A percentile compares a stretch with the other conserved stretches of the same genome.
phyloP scores from a whole-genome alignment of 108 stramenopile genomes.

The Parietichytrium sp. region DNA sequence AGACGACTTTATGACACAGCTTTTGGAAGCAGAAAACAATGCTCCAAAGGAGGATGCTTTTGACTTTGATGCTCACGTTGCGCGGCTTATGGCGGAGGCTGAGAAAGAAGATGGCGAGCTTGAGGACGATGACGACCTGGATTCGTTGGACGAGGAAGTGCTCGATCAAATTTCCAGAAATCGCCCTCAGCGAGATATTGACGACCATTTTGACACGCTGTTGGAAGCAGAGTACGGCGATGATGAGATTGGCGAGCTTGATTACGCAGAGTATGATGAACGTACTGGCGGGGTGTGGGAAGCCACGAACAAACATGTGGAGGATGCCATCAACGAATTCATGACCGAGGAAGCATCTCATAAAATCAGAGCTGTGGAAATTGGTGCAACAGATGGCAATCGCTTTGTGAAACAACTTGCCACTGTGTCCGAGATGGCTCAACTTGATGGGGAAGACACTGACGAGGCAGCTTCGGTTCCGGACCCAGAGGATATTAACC shows the following conservation, averaged over 20 bases:
- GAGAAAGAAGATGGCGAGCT: conserved; percentile 11
- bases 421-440: too few species aligned
- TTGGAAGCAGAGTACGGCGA: conserved; percentile 39
- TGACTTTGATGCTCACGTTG: conserved; percentile 41
- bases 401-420: neutral
- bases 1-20: conserved; percentile 40
- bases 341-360: neutral
- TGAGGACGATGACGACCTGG: conserved; percentile 8
- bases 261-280: neutral
- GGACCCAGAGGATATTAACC: neutral
- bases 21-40: neutral
- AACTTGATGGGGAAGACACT: neutral
- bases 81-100: conserved; percentile 39
- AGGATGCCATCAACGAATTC: neutral
- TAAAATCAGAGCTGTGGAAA: neutral
- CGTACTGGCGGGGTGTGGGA: neutral
- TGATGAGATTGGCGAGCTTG: conserved; percentile 35
- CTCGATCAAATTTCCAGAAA: neutral
- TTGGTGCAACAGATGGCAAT: neutral
- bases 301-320: neutral
- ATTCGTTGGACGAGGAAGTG: conserved; percentile 7
- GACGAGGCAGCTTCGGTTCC: neutral
- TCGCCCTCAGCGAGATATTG: neutral
- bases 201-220: neutral
- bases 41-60: conserved; percentile 28